Base-by-base conservation (phyloP, 169 alveolate genomes). In the Plasmodium gaboni region DNA sequence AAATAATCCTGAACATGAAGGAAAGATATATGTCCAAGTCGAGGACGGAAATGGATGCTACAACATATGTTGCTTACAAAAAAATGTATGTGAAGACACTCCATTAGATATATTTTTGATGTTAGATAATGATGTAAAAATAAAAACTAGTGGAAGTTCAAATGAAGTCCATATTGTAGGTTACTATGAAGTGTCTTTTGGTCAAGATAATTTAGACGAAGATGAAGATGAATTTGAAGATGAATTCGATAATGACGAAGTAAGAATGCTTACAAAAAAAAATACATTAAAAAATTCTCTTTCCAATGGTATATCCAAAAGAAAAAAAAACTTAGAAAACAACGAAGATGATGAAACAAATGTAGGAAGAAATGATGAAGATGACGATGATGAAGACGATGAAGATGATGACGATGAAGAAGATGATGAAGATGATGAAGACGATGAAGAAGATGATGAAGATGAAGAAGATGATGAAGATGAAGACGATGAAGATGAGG, bases 81-180 rank as follows among this genome's bases (percentile, higher is more conserved):
- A 96, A 78, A 97, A 95, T 63, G 96, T 96, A 15, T 87, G 93
- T 46, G 98, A 96, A 80, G 95, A 86, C 71, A 96, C 97, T 42
- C 92, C 92, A 17, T 88, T 96, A 61, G 98, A 96, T 74, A 72
- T 96, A n/a, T 96, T 96, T 91, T 89, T 96, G 72, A 95, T 98
- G 60, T 88, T 97, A 26, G 89, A 76, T 24, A 93, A 96, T 48
- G 97, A 93, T 63, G 85, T 96, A 28, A 92, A 95, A 73, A 73
- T 96, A 38, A 88, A 95, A 55, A 89, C 96, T 0, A 96, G 94
- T 92, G 97, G 98, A 5, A 98, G 96, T 50, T 91, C 89, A 86
- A 95, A 95, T 92, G 98, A 96, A 74, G 98, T 96, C 5, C 98
- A 96, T 89, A 83, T 96, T 50, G 93, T 95, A 48, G 98, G 98